phyloP scores from a whole-genome alignment of 768 basidiomycete genomes.

The Suillus decipiens region DNA sequence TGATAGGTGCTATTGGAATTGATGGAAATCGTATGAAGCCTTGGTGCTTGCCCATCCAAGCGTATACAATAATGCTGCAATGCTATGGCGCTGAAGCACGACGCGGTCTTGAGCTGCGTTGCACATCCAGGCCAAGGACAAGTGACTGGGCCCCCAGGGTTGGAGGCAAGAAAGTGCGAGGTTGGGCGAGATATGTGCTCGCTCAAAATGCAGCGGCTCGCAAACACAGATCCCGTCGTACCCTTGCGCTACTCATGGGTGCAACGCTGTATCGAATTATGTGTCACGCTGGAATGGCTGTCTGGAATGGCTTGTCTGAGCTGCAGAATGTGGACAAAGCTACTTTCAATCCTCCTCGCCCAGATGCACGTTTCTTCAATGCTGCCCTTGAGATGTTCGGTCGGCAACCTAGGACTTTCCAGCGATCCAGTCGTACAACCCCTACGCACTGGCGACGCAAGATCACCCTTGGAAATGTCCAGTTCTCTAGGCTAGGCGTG shows the following conservation, averaged over 20 bases:
- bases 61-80: slow-evolving; percentile 74
- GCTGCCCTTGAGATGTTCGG: slow-evolving; percentile 52
- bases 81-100: slow-evolving; percentile 53
- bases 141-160: slow-evolving; percentile 21
- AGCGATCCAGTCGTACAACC: slow-evolving; percentile 16
- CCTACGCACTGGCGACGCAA: slow-evolving; percentile 34
- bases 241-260: slow-evolving; percentile 31
- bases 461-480: slow-evolving; percentile 27
- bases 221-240: slow-evolving; percentile 27
- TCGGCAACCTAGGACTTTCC: slow-evolving; percentile 22
- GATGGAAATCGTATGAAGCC: slow-evolving; percentile 36
- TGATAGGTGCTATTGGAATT: slow-evolving; percentile 18
- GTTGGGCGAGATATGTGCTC: slow-evolving; percentile 39
- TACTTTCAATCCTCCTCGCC: slow-evolving; percentile 38
- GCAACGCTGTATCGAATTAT: slow-evolving; percentile 38
- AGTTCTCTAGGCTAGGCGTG: slow-evolving; percentile 30
- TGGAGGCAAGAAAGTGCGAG: slow-evolving; percentile 28
- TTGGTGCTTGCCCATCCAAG: slow-evolving; percentile 67
- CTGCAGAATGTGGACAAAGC: slow-evolving; percentile 27
- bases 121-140: slow-evolving; percentile 14
- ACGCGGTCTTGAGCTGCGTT: slow-evolving; percentile 23
- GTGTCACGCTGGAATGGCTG: slow-evolving; percentile 33
- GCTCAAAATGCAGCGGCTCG: slow-evolving; percentile 21
- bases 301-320: slow-evolving; percentile 26
- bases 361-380: slow-evolving; percentile 73